Conservation (phyloP, 1,139 yeast genomes). For the Pneumocystis oryctolagi region DNA sequence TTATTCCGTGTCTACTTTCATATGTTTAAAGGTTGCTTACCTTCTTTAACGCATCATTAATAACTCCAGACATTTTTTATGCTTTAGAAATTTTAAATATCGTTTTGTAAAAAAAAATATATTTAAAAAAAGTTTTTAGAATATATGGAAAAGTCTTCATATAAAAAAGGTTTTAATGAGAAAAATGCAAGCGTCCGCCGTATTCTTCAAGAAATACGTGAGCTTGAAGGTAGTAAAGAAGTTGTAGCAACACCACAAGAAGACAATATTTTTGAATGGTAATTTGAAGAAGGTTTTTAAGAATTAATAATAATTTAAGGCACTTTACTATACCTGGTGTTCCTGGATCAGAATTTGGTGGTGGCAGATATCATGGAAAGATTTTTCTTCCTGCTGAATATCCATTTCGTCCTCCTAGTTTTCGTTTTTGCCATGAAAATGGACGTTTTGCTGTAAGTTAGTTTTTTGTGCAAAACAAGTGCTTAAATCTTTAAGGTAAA, state of each 20-base stretch:
- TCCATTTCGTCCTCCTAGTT: constrained; percentile 14
- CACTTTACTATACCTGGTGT: neutral
- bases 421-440: constrained; percentile 13
- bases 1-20: neutral
- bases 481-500: constrained; percentile 11
- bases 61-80: neutral
- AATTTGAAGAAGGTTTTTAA: neutral
- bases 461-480: neutral
- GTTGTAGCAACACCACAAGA: neutral
- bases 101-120: neutral
- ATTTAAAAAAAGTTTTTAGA: neutral
- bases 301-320: neutral
- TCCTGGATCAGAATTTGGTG: neutral
- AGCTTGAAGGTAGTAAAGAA: neutral
- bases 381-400: constrained; percentile 12
- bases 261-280: neutral
- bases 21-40: neutral
- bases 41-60: neutral
- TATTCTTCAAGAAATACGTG: neutral
- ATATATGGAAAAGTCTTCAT: neutral
- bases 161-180: neutral
- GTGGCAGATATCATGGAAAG: constrained; percentile 13
- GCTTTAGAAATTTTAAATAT: neutral
- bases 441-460: constrained; percentile 5
- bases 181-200: neutral